Percentiles rank a stretch among this genome's conserved stretches.
Evolutionary conservation across 768 basidiomycete genomes (phyloP).

Genomic region (Podaxis carcinomalis): DNA sequence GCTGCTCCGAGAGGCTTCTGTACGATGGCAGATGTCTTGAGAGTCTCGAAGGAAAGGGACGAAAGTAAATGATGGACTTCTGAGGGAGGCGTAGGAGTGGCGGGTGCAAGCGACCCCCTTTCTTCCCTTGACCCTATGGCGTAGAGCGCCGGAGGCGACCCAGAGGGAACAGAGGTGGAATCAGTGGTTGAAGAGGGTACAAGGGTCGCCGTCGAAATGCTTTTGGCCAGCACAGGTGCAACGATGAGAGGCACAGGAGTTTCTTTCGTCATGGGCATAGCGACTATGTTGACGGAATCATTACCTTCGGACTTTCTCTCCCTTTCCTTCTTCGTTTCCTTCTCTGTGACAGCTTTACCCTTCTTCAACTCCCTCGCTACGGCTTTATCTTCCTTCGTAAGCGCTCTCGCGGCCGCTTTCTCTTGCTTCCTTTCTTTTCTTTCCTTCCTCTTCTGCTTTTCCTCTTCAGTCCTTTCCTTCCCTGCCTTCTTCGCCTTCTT

Average conservation of each 20-base stretch:
- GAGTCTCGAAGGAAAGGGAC: neutral
- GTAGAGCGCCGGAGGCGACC: neutral
- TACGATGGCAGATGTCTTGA: neutral
- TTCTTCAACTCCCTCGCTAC: conserved; percentile 1
- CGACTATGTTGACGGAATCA: neutral
- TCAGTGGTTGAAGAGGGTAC: neutral
- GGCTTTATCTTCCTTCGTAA: neutral
- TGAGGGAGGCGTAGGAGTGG: neutral
- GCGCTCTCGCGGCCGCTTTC: neutral
- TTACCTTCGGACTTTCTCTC: neutral
- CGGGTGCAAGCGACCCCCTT: neutral
- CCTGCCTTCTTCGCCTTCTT: conserved; percentile 15
- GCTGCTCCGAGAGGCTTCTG: conserved; percentile 7
- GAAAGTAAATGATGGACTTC: neutral
- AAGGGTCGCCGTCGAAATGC: conserved; percentile 11
- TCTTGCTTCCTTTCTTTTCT: conserved; percentile 1
- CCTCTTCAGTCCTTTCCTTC: conserved; percentile 2
- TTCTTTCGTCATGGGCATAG: neutral
- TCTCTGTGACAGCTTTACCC: neutral
- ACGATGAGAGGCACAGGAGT: conserved; percentile 9
- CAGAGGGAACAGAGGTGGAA: neutral
- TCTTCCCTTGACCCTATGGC: neutral
- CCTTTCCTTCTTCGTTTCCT: conserved; percentile 1
- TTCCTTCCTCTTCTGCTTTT: neutral
- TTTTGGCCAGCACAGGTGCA: conserved; percentile 1